These are phyloP conservation scores for Aspergillus clavatus DNA, from an alignment of 2,329 filamentous ascomycete species.

Conservation along the genomic window DNA sequence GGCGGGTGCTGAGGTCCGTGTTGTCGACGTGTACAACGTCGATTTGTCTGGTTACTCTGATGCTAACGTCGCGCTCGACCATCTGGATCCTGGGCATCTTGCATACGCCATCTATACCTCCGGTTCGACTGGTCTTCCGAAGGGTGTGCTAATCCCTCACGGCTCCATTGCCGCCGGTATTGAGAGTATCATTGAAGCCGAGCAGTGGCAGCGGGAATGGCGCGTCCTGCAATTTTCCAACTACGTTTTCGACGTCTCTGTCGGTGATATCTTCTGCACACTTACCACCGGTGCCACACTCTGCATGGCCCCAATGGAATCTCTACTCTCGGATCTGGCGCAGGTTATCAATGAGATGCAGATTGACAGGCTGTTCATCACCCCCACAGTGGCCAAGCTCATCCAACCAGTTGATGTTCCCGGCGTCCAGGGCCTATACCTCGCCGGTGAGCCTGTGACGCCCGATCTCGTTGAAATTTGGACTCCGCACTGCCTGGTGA, in stretches of 20 bases:
- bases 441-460: conserved; percentile 13
- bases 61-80: background rate
- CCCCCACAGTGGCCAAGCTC: conserved; percentile 9
- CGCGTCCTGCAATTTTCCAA: conserved; percentile 9
- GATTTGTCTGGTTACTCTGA: background rate
- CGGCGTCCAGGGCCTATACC: too few relatives aligned
- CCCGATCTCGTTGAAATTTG: conserved; percentile 8
- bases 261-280: conserved; percentile 9
- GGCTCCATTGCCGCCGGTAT: conserved; percentile 4
- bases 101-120: conserved; percentile 12
- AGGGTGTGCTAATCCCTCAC: conserved; percentile 12
- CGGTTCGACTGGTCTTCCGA: conserved; percentile 14
- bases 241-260: conserved; percentile 12
- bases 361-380: conserved; percentile 4
- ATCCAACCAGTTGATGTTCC: conserved; percentile 6
- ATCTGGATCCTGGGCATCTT: conserved; percentile 4
- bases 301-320: conserved; percentile 2
- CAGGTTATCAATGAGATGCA: conserved; percentile 4
- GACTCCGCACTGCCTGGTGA: conserved; percentile 5
- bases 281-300: conserved; percentile 1
- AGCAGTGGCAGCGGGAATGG: conserved; percentile 2
- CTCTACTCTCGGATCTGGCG: conserved; percentile 5
- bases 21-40: conserved; percentile 1
- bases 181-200: conserved; percentile 2
- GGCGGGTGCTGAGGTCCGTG: background rate